These are phyloP conservation scores for Aspergillus aculeatinus DNA, from an alignment of 2,329 filamentous ascomycete species.

Conservation along the genomic window DNA sequence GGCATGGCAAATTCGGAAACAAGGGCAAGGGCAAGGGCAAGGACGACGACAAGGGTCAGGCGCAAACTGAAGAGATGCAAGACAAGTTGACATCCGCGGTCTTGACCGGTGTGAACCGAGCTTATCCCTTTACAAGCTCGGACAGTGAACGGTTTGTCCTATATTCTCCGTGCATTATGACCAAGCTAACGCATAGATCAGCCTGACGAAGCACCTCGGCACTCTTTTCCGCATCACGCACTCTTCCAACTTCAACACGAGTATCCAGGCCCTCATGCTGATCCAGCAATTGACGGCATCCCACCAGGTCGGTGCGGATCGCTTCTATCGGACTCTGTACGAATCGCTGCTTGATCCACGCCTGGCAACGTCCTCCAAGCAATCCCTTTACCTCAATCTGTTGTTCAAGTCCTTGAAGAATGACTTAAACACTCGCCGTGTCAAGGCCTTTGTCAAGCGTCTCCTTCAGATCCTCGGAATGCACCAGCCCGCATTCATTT, in stretches of 20 bases:
- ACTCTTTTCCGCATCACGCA: constrained; percentile 95
- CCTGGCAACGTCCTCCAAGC: constrained; percentile 85
- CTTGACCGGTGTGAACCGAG: constrained; percentile 90
- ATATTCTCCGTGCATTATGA: not conserved
- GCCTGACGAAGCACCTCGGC: constrained; percentile 83
- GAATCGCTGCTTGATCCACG: constrained; percentile 91
- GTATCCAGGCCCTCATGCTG: constrained; percentile 89
- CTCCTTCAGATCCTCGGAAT: constrained; percentile 82
- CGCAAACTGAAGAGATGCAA: constrained; percentile 66
- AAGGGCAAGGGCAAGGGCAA: constrained; percentile 55
- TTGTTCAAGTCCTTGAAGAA: constrained; percentile 84
- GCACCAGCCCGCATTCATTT: constrained; percentile 90
- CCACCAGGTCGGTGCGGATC: constrained; percentile 78
- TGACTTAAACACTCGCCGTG: constrained; percentile 83
- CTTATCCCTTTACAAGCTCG: constrained; percentile 85
- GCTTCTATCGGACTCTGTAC: constrained; percentile 94
- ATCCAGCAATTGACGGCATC: constrained; percentile 87
- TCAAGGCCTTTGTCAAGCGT: constrained; percentile 94
- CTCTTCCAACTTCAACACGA: constrained; percentile 98
- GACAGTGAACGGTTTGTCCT: constrained; percentile 67
- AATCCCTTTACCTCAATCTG: constrained; percentile 90
- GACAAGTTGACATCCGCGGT: constrained; percentile 93
- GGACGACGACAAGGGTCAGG: constrained; percentile 35
- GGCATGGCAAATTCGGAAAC: constrained; percentile 37
- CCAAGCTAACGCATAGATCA: constrained; percentile 36